Conservation (phyloP, 768 basidiomycete genomes). For the Steccherinum ochraceum region DNA sequence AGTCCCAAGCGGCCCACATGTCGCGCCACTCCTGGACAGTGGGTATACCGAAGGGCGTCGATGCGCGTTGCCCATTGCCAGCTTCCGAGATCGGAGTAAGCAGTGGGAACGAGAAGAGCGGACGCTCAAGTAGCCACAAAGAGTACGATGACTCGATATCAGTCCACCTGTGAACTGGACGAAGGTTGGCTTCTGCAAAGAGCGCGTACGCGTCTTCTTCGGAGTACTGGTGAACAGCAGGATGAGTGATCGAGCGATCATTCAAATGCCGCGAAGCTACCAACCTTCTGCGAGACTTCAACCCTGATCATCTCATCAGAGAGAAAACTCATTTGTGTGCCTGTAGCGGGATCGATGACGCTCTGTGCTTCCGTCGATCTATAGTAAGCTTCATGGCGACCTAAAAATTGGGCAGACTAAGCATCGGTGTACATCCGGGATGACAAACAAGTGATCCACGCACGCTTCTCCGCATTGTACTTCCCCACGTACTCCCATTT, state of each 20-base stretch:
- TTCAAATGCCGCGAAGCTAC: conserved; percentile 4
- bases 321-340: conserved; percentile 45
- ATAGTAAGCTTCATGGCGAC: conserved; percentile 82
- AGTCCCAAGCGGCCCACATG: conserved; percentile 89
- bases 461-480: conserved; percentile 52
- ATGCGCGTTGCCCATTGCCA: conserved; percentile 2
- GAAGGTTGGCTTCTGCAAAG: conserved; percentile 70
- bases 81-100: conserved; percentile 31
- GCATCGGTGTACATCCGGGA: background rate
- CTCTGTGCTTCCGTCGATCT: conserved; percentile 57
- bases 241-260: background rate
- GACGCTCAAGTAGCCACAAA: conserved; percentile 88
- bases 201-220: conserved; percentile 60
- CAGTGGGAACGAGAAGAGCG: conserved; percentile 70
- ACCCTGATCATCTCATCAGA: conserved; percentile 77
- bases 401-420: conserved; percentile 28
- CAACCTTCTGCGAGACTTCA: conserved; percentile 84
- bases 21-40: conserved; percentile 71
- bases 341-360: conserved; percentile 42
- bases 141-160: conserved; percentile 69
- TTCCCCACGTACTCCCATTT: conserved; percentile 71
- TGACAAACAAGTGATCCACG: conserved; percentile 16
- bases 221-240: conserved; percentile 68
- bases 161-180: conserved; percentile 82
- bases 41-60: conserved; percentile 62